Conservation (phyloP, 1,284 basidiomycete genomes). For the Cutaneotrichosporon sp. region DNA sequence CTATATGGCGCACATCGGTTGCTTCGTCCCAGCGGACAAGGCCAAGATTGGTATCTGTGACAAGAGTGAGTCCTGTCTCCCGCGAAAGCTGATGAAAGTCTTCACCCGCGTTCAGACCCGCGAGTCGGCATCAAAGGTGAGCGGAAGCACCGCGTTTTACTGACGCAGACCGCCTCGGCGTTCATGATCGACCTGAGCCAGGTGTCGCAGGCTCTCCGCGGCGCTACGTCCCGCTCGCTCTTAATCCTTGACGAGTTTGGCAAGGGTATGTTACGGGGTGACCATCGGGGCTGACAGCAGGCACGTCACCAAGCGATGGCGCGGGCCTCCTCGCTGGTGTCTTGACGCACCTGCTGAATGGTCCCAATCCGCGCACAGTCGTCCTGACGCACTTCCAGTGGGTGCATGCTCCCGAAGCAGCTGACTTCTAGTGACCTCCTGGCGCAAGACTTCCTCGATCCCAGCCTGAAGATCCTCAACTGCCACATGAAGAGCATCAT, state of each 20-base stretch:
- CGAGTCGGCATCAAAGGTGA: conserved; percentile 86
- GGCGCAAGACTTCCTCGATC: conserved; percentile 63
- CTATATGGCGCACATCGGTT: conserved; percentile 75
- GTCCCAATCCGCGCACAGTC: conserved; percentile 53
- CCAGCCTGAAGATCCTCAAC: conserved; percentile 70
- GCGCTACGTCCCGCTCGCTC: conserved; percentile 75
- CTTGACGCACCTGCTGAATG: conserved; percentile 67
- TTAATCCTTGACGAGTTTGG: conserved; percentile 77
- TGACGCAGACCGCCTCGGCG: conserved; percentile 74
- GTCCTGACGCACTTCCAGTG: conserved; percentile 84
- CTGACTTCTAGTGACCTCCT: conserved; percentile 65
- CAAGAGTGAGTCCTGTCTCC: conserved; percentile 64
- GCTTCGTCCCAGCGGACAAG: conserved; percentile 82
- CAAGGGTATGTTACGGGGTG: conserved; percentile 41
- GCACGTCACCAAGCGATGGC: conserved; percentile 64
- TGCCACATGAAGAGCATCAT: conserved; percentile 48
- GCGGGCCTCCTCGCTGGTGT: conserved; percentile 85
- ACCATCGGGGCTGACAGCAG: conserved; percentile 24
- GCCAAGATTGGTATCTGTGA: conserved; percentile 85
- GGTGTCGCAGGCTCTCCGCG: conserved; percentile 83
- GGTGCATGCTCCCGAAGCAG: conserved; percentile 10
- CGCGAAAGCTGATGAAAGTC: conserved; percentile 58
- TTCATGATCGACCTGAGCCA: conserved; percentile 97
- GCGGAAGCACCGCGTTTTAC: conserved; percentile 15
- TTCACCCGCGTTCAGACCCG: conserved; percentile 87